Conservation (phyloP, 176 grass and related monocot species). For the Leersia perrieri region DNA sequence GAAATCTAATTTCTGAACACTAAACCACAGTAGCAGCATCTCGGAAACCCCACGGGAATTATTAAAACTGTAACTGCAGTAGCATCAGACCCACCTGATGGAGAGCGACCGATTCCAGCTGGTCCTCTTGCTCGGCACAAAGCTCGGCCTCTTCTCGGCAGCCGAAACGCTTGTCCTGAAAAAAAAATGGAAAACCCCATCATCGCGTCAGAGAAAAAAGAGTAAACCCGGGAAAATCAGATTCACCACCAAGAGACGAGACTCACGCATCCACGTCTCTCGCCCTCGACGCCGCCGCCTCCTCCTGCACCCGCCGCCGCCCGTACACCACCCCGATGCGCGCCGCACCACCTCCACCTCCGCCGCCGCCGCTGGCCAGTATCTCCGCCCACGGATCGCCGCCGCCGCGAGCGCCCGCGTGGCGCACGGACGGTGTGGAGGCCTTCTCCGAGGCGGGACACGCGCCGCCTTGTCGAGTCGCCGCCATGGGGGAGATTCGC, state of each 20-base stretch:
- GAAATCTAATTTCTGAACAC: background rate
- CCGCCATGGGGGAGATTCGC: too few relatives aligned
- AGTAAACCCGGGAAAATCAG: too few relatives aligned
- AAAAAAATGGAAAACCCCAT: background rate
- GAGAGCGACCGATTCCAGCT: conserved; percentile 93
- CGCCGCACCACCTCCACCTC: background rate
- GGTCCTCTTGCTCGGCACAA: conserved; percentile 46
- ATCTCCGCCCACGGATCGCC: conserved; percentile 73
- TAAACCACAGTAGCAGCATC: background rate
- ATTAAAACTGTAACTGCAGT: background rate
- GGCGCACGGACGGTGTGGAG: background rate
- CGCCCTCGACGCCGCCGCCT: conserved; percentile 22
- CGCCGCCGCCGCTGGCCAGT: conserved; percentile 42
- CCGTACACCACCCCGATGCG: conserved; percentile 63
- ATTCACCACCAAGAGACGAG: too few relatives aligned
- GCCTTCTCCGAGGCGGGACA: background rate
- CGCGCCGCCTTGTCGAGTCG: too few relatives aligned
- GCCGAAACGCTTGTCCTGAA: conserved; percentile 31
- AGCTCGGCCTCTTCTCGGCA: conserved; percentile 52
- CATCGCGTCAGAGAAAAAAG: background rate
- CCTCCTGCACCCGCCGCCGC: conserved; percentile 42
- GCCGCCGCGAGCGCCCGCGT: background rate
- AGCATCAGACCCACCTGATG: conserved; percentile 59
- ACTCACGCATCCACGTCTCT: conserved; percentile 41
- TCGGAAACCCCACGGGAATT: background rate